A percentile compares a stretch with the other conserved stretches of the same genome.
Evolutionary conservation across 352 stramenopile genomes (phyloP).

Genomic region (Pythium phragmitis): DNA sequence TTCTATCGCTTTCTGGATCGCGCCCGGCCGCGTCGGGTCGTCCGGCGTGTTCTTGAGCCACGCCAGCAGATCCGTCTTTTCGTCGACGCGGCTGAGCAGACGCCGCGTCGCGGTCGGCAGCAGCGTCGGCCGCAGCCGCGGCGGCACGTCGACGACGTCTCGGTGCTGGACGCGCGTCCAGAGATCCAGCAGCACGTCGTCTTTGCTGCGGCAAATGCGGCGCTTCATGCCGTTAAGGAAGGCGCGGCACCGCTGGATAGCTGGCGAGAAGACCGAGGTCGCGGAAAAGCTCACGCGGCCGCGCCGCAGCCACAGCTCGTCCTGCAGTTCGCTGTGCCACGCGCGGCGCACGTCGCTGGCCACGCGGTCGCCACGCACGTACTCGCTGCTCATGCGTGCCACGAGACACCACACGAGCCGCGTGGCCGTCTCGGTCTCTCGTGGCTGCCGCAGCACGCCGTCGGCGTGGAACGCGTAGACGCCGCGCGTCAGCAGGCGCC

Average conservation of each 20-base stretch:
- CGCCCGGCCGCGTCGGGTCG: slow-evolving; percentile 13
- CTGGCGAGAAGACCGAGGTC: slow-evolving; percentile 41
- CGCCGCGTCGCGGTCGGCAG: slow-evolving; percentile 23
- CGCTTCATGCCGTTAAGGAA: slow-evolving; percentile 66
- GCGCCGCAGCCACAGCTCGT: slow-evolving; percentile 65
- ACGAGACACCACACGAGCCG: slow-evolving; percentile 59
- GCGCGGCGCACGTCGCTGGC: slow-evolving; percentile 40
- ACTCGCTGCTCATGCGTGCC: slow-evolving; percentile 55
- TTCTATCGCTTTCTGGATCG: slow-evolving; percentile 15
- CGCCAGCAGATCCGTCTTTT: slow-evolving; percentile 28
- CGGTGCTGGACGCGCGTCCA: slow-evolving; percentile 11
- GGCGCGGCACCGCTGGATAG: slow-evolving; percentile 43
- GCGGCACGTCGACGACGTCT: neutral
- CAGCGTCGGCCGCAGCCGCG: slow-evolving; percentile 8
- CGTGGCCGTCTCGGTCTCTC: slow-evolving; percentile 3
- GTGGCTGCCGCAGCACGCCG: slow-evolving; percentile 13
- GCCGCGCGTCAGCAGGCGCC: slow-evolving; percentile 36
- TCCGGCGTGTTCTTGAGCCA: slow-evolving; percentile 28
- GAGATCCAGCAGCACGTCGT: slow-evolving; percentile 31
- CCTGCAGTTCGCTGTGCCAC: slow-evolving; percentile 55
- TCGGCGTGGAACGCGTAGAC: slow-evolving; percentile 52
- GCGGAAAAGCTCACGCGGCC: slow-evolving; percentile 48
- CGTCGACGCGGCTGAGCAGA: slow-evolving; percentile 27
- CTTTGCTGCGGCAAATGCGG: slow-evolving; percentile 27
- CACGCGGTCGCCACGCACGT: slow-evolving; percentile 31